Evolutionary conservation across 371 early-diverging fungal species (phyloP).

Genomic region (Actinomucor elegans): DNA sequence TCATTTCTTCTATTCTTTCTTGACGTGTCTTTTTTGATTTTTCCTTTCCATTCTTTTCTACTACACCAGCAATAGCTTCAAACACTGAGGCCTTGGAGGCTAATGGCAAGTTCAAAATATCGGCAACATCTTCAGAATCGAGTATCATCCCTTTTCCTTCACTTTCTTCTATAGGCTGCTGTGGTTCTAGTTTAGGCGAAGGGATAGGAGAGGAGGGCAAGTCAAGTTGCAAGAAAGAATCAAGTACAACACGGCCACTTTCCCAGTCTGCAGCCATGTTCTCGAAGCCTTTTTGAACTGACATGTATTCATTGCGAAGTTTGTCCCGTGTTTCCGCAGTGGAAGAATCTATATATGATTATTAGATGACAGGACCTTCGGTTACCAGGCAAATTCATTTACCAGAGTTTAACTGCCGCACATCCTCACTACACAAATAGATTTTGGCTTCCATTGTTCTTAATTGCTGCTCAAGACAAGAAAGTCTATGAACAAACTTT

Average conservation of each 20-base stretch:
- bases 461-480: conserved; percentile 47
- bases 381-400: neutral
- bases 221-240: conserved; percentile 21
- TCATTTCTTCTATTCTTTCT: conserved; percentile 60
- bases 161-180: conserved; percentile 17
- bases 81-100: conserved; percentile 46
- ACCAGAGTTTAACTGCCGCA: conserved; percentile 38
- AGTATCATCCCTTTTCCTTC: conserved; percentile 26
- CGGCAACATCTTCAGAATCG: conserved; percentile 37
- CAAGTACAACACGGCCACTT: conserved; percentile 33
- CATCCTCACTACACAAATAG: conserved; percentile 48
- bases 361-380: neutral
- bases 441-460: conserved; percentile 50
- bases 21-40: conserved; percentile 52
- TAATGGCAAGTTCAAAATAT: conserved; percentile 35
- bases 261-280: conserved; percentile 45
- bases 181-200: neutral
- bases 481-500: conserved; percentile 40
- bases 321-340: conserved; percentile 18
- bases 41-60: conserved; percentile 30
- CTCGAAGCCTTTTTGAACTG: conserved; percentile 39
- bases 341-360: neutral
- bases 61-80: conserved; percentile 44
- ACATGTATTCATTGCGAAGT: conserved; percentile 33
- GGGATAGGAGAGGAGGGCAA: conserved; percentile 15